Evolutionary conservation across 2,329 filamentous ascomycete species (phyloP).

Genomic region (Xylaria sp.): DNA sequence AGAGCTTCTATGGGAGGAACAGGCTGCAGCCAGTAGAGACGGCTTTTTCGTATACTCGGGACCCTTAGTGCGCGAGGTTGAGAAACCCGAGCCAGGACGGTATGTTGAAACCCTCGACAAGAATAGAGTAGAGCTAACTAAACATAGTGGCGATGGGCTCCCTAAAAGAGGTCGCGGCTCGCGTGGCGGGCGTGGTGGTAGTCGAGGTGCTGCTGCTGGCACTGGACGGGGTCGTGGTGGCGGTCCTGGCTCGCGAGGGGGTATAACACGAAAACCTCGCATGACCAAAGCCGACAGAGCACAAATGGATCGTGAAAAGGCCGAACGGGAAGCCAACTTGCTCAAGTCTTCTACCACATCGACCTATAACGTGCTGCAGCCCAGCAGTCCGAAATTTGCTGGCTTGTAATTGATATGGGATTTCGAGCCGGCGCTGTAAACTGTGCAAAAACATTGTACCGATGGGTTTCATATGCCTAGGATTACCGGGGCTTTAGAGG

Average conservation of each 20-base stretch:
- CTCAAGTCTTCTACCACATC: slow-evolving; percentile 45
- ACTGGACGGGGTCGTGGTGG: slow-evolving; percentile 55
- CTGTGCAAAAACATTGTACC: slow-evolving; percentile 26
- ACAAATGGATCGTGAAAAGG: slow-evolving; percentile 83
- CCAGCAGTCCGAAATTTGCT: slow-evolving; percentile 50
- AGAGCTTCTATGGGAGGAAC: slow-evolving; percentile 93
- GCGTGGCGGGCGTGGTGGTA: slow-evolving; percentile 59
- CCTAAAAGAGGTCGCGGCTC: slow-evolving; percentile 73
- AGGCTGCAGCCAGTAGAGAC: slow-evolving; percentile 92
- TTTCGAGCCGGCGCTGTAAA: slow-evolving; percentile 8
- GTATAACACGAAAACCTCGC: slow-evolving; percentile 81
- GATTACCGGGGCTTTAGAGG: slow-evolving; percentile 8
- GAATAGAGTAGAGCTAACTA: slow-evolving; percentile 51
- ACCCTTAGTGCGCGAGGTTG: slow-evolving; percentile 85
- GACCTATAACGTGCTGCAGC: slow-evolving; percentile 50
- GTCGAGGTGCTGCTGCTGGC: slow-evolving; percentile 69
- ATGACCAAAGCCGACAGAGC: slow-evolving; percentile 88
- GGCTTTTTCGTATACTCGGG: slow-evolving; percentile 99
- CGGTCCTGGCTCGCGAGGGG: slow-evolving; percentile 67
- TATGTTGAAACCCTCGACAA: slow-evolving; percentile 52
- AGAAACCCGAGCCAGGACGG: slow-evolving; percentile 71
- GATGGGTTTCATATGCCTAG: slow-evolving; percentile 2
- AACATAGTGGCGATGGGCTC: slow-evolving; percentile 73
- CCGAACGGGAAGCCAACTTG: slow-evolving; percentile 69
- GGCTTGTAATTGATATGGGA: slow-evolving; percentile 43